These are phyloP conservation scores for Metschnikowia continentalis DNA, from an alignment of 805 yeast species.

Conservation along the genomic window DNA sequence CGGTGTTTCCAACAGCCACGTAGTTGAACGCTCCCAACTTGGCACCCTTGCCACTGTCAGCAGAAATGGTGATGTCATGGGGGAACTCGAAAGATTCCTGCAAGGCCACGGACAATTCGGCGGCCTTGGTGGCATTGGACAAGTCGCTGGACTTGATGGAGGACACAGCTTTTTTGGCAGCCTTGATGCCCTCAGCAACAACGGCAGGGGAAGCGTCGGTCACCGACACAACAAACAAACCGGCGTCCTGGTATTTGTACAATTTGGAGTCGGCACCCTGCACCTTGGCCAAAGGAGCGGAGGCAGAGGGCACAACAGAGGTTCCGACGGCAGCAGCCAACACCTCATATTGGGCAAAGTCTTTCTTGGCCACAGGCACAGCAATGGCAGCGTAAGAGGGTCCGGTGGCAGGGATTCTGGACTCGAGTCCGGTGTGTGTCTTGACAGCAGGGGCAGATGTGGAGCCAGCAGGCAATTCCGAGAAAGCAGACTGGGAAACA, in stretches of 20 bases:
- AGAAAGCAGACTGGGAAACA: slow-evolving; percentile 61
- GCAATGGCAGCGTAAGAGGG: slow-evolving; percentile 75
- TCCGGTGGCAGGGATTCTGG: slow-evolving; percentile 62
- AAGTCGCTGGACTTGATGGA: slow-evolving; percentile 47
- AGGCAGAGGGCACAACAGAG: slow-evolving; percentile 52
- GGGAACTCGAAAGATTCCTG: slow-evolving; percentile 35
- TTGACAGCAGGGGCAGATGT: slow-evolving; percentile 38
- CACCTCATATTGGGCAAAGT: slow-evolving; percentile 63
- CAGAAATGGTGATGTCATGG: slow-evolving; percentile 27
- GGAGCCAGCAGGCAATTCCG: slow-evolving; percentile 59
- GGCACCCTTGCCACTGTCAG: slow-evolving; percentile 30
- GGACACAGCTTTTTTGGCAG: slow-evolving; percentile 44
- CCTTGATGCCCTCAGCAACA: slow-evolving; percentile 59
- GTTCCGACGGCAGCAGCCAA: slow-evolving; percentile 66
- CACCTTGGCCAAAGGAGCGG: slow-evolving; percentile 46
- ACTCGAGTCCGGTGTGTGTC: slow-evolving; percentile 56
- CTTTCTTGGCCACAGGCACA: slow-evolving; percentile 64
- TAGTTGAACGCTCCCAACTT: slow-evolving; percentile 61
- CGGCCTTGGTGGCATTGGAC: slow-evolving; percentile 45
- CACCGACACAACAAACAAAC: slow-evolving; percentile 70
- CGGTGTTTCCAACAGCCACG: slow-evolving; percentile 86
- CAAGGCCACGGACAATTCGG: slow-evolving; percentile 41
- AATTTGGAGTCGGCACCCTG: slow-evolving; percentile 51
- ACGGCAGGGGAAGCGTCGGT: slow-evolving; percentile 54
- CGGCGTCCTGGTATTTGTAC: slow-evolving; percentile 69